Conservation (phyloP, 1,284 basidiomycete genomes). For the Gymnopus androsaceus region DNA sequence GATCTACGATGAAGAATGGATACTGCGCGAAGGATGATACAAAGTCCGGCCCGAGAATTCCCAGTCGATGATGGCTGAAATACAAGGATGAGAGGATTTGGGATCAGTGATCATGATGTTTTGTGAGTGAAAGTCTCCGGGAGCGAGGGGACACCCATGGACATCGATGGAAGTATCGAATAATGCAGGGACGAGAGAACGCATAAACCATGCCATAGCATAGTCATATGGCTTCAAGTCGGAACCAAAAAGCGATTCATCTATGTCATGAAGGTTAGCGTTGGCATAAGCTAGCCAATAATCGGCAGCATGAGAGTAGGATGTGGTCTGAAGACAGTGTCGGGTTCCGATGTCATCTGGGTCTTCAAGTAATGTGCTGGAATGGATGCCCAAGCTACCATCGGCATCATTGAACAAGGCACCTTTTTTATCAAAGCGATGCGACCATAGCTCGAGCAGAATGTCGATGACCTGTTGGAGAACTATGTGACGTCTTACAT, state of each 20-base stretch:
- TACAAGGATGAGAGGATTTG: slow-evolving; percentile 5
- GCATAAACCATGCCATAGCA: slow-evolving; percentile 16
- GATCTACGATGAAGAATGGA: slow-evolving; percentile 22
- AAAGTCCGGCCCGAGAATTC: slow-evolving; percentile 17
- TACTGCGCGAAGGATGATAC: slow-evolving; percentile 12
- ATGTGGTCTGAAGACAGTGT: not conserved
- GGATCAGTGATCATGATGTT: slow-evolving; percentile 21
- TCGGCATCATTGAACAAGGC: slow-evolving; percentile 1
- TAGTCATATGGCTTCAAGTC: slow-evolving; percentile 5
- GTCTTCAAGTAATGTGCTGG: not conserved
- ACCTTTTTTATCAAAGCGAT: slow-evolving; percentile 14
- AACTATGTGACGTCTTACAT: slow-evolving; percentile 16
- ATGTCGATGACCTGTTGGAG: slow-evolving; percentile 21
- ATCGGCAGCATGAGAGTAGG: slow-evolving; percentile 5
- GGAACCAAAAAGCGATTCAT: not conserved
- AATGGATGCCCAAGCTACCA: not conserved
- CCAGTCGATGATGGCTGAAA: slow-evolving; percentile 21
- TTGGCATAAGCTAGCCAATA: slow-evolving; percentile 14
- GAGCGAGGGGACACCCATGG: slow-evolving; percentile 17
- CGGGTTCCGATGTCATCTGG: not conserved
- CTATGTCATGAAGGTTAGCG: slow-evolving; percentile 1
- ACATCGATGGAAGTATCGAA: slow-evolving; percentile 16
- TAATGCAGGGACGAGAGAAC: slow-evolving; percentile 14
- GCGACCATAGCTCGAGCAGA: slow-evolving; percentile 16
- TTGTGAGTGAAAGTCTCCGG: slow-evolving; percentile 23